Percentiles rank a stretch among this genome's conserved stretches.
Conservation (phyloP, 352 stramenopile genomes). For the Hyaloperonospora arabidopsidis region DNA sequence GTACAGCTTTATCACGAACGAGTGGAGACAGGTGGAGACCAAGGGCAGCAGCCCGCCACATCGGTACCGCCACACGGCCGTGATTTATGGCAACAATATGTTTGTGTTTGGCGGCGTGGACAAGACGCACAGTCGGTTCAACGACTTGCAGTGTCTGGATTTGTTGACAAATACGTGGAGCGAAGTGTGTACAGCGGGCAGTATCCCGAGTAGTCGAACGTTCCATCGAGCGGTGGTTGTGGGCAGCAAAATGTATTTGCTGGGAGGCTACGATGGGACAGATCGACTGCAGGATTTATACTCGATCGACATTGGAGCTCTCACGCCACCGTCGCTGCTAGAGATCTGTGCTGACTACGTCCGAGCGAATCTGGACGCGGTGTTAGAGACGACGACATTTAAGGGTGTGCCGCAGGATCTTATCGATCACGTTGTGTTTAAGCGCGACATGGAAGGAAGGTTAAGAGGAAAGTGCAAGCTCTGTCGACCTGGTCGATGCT, state of each 20-base stretch:
- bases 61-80: slow-evolving; percentile 77
- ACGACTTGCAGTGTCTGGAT: slow-evolving; percentile 76
- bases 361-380: slow-evolving; percentile 52
- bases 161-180: slow-evolving; percentile 78
- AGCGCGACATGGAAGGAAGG: slow-evolving; percentile 49
- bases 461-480: slow-evolving; percentile 72
- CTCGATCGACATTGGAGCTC: slow-evolving; percentile 72
- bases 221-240: slow-evolving; percentile 82
- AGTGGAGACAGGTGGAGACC: slow-evolving; percentile 61
- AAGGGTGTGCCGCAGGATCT: slow-evolving; percentile 69
- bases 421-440: slow-evolving; percentile 73
- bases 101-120: slow-evolving; percentile 87
- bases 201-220: slow-evolving; percentile 74
- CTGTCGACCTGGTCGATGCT: slow-evolving; percentile 58
- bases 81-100: slow-evolving; percentile 82
- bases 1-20: slow-evolving; percentile 61
- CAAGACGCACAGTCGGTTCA: slow-evolving; percentile 84
- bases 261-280: slow-evolving; percentile 81
- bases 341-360: slow-evolving; percentile 69
- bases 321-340: slow-evolving; percentile 60
- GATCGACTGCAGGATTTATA: slow-evolving; percentile 82
- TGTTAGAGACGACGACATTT: slow-evolving; percentile 65
- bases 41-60: slow-evolving; percentile 54
- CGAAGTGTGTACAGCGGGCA: slow-evolving; percentile 75
- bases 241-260: slow-evolving; percentile 74